A percentile compares a stretch with the other conserved stretches of the same genome.
These are phyloP conservation scores for Knoxdaviesia proteae DNA, from an alignment of 2,329 filamentous ascomycete species.

Conservation along the genomic window DNA sequence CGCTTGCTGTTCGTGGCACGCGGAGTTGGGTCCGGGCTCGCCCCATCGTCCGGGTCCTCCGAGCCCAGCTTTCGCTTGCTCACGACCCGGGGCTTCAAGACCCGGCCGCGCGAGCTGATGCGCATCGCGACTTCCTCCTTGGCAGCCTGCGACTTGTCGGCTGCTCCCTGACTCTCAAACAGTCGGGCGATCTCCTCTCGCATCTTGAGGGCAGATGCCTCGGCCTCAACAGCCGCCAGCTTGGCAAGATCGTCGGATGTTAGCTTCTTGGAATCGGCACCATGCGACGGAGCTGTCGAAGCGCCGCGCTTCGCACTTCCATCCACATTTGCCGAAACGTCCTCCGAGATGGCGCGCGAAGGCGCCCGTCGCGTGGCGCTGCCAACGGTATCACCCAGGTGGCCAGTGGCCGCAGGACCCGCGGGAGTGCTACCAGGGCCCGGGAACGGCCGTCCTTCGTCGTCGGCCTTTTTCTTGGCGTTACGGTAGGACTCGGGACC, in stretches of 20 bases:
- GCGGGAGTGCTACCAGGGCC: constrained; percentile 12
- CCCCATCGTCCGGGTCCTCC: constrained; percentile 11
- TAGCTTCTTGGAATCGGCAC: constrained; percentile 53
- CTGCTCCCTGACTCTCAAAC: constrained; percentile 14
- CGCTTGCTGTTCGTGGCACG: constrained; percentile 17
- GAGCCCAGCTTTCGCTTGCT: constrained; percentile 22
- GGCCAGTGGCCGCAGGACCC: constrained; percentile 2
- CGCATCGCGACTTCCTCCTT: no score
- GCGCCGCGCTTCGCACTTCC: no score
- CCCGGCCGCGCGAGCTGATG: background rate
- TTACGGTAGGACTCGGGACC: constrained; percentile 39
- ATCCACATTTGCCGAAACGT: no score
- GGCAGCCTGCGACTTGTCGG: no score
- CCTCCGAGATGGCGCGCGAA: no score
- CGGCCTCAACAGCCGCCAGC: constrained; percentile 39
- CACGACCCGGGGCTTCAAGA: constrained; percentile 8
- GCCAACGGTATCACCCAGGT: no score
- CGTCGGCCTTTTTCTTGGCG: constrained; percentile 44
- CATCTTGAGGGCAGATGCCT: constrained; percentile 33
- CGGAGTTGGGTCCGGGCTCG: no score
- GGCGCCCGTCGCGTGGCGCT: no score
- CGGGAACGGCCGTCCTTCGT: constrained; percentile 41
- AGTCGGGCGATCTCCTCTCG: constrained; percentile 21
- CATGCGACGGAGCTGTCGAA: no score
- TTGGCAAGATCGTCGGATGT: constrained; percentile 46